Evolutionary conservation across 1,284 basidiomycete species (phyloP).

Genomic region (Gastroboletus turbinatus): DNA sequence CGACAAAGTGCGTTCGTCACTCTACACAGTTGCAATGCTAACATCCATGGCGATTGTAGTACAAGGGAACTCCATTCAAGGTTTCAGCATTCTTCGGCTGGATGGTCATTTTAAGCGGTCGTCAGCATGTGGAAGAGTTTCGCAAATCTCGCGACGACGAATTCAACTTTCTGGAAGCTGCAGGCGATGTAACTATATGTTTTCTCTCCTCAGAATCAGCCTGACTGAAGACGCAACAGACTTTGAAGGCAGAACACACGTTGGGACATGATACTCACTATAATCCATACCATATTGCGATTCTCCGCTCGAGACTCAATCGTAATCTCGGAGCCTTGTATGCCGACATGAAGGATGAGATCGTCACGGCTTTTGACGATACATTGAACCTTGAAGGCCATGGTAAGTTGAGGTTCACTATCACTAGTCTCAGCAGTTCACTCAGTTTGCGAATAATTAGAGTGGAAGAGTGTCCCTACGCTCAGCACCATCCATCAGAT

Average conservation of each 20-base stretch:
- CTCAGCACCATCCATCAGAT: slow-evolving; percentile 25
- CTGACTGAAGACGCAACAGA: neutral
- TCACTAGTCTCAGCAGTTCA: neutral
- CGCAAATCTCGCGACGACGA: slow-evolving; percentile 39
- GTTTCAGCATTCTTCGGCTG: slow-evolving; percentile 40
- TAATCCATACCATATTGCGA: slow-evolving; percentile 31
- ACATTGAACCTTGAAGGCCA: slow-evolving; percentile 15
- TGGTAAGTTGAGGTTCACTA: slow-evolving; percentile 12
- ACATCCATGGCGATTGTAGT: slow-evolving; percentile 23
- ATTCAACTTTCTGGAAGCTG: slow-evolving; percentile 6
- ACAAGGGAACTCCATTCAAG: slow-evolving; percentile 42
- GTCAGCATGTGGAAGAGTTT: slow-evolving; percentile 42
- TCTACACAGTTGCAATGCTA: neutral
- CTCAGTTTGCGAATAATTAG: slow-evolving; percentile 14
- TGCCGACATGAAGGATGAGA: slow-evolving; percentile 36
- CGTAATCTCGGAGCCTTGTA: slow-evolving; percentile 30
- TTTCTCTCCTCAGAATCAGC: neutral
- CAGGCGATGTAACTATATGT: slow-evolving; percentile 5
- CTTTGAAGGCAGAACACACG: slow-evolving; percentile 1
- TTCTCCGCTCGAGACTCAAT: slow-evolving; percentile 32
- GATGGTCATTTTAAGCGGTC: slow-evolving; percentile 42
- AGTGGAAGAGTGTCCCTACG: slow-evolving; percentile 30
- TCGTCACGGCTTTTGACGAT: slow-evolving; percentile 32
- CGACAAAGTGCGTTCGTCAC: slow-evolving; percentile 12
- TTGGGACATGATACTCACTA: slow-evolving; percentile 25